Evolutionary conservation across 192 early-diverging fungal genomes (phyloP), one percentile per base, ranked within the genome.

Genomic region (Mortierella claussenii): DNA sequence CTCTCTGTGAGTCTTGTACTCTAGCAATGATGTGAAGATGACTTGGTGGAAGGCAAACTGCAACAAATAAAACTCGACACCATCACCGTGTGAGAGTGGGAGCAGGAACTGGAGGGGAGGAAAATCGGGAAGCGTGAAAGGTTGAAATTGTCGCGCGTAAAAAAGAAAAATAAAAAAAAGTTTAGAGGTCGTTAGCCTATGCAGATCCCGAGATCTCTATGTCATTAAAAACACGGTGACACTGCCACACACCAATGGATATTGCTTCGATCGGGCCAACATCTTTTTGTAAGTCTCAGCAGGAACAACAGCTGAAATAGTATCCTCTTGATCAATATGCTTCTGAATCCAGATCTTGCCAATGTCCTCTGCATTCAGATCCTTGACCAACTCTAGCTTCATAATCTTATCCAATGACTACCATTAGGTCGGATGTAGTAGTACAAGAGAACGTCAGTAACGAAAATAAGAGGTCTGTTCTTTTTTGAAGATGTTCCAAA

Each of bases 31-130:
- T 9, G 96, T 98, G 71, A 95, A 95, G 78, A 90, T 89, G 65
- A 89, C 85, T 78, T 96, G 94, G 69, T 96, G 91, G 69, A 87
- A 91, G 15, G 88, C 82, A 68, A 93, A 93, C 78, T 98, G 96
- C 60, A 96, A 43, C 15, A 96, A 68, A 68, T 88, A 95, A 67
- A 96, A 91, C 74, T 98, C 96, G 27, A 94, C 86, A 21, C 95
- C 96, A 20, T 88, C 66, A 37, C 88, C 84, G 24, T 92, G 85
- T 31, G 93, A 91, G 46, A 97, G 68, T 26, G 96, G 96, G 8
- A 98, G 66, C 28, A 97, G 76, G 81, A 98, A 98, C 91, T 92
- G 47, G 3, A 50, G 56, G 11, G 40, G 8, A 50, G 12, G 20
- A 21, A 7, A 44, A 54, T n/a, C n/a, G n/a, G n/a, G n/a, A n/a